phyloP scores from a whole-genome alignment of 768 basidiomycete species.

The Calocybe gangraenosa region DNA sequence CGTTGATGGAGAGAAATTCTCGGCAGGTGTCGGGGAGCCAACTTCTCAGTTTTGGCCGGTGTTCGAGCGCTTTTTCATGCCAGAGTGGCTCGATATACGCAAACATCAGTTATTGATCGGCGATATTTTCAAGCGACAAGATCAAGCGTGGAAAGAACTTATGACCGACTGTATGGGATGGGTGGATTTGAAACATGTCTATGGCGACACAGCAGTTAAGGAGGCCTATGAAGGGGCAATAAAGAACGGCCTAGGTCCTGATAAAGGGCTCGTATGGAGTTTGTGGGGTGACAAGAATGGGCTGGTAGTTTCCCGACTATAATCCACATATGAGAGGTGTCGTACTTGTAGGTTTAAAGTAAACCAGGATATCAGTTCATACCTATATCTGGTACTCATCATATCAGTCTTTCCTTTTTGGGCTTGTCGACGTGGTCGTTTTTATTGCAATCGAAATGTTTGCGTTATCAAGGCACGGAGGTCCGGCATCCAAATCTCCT shows the following conservation, averaged over 20 bases:
- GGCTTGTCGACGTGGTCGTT: no score
- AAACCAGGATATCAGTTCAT: no score
- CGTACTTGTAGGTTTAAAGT: no score
- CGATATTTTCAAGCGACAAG: conserved; percentile 49
- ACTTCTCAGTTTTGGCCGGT: conserved; percentile 27
- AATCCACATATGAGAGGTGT: no score
- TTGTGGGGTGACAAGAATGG: conserved; percentile 43
- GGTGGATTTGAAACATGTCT: conserved; percentile 48
- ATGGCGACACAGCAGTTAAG: conserved; percentile 44
- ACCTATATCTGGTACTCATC: no score
- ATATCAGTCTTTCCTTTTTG: no score
- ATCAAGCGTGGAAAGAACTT: conserved; percentile 53
- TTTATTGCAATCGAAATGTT: no score
- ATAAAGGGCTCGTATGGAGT: conserved; percentile 60
- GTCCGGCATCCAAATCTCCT: no score
- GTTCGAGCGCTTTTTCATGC: conserved; percentile 62
- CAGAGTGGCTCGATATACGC: conserved; percentile 61
- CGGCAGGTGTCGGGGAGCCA: conserved; percentile 3
- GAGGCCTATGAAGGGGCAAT: conserved; percentile 43
- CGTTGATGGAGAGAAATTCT: conserved; percentile 26
- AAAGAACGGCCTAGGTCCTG: conserved; percentile 45
- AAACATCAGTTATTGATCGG: conserved; percentile 39
- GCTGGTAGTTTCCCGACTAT: conserved; percentile 12
- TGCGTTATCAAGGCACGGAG: no score
- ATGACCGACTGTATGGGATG: conserved; percentile 53